Conservation (phyloP, 768 basidiomycete species). For the Podaxis pistillaris region DNA sequence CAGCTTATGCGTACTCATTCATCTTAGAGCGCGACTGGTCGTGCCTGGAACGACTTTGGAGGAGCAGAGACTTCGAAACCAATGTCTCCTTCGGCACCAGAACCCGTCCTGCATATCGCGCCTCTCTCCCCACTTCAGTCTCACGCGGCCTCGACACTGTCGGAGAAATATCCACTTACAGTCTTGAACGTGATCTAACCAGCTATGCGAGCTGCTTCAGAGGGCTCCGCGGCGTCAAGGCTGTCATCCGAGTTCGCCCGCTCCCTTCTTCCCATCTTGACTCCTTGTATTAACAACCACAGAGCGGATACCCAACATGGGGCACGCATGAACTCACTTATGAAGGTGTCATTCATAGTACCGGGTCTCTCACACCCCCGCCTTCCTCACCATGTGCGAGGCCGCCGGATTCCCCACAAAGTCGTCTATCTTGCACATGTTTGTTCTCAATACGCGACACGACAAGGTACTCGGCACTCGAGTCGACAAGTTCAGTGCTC, state of each 20-base stretch:
- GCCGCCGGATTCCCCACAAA: slow-evolving; percentile 80
- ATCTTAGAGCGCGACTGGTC: slow-evolving; percentile 65
- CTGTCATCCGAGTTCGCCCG: slow-evolving; percentile 74
- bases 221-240: slow-evolving; percentile 60
- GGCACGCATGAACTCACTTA: slow-evolving; percentile 81
- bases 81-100: slow-evolving; percentile 84
- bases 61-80: slow-evolving; percentile 88
- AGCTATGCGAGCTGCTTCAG: slow-evolving; percentile 72
- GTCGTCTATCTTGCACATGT: slow-evolving; percentile 80
- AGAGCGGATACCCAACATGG: slow-evolving; percentile 35
- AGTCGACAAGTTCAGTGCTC: neutral
- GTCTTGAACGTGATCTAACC: slow-evolving; percentile 77
- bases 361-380: slow-evolving; percentile 69
- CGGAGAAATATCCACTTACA: slow-evolving; percentile 71
- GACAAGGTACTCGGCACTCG: slow-evolving; percentile 60
- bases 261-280: slow-evolving; percentile 20
- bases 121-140: slow-evolving; percentile 61
- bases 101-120: slow-evolving; percentile 81
- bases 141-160: slow-evolving; percentile 59
- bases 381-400: slow-evolving; percentile 85
- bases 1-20: neutral
- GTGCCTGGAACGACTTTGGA: slow-evolving; percentile 86
- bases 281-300: neutral
- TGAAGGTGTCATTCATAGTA: slow-evolving; percentile 75
- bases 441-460: slow-evolving; percentile 73